Percentiles rank a stretch among this genome's conserved stretches.
phyloP scores from a whole-genome alignment of 2,329 filamentous ascomycete genomes.

The Xylariomycetidae sp. region DNA sequence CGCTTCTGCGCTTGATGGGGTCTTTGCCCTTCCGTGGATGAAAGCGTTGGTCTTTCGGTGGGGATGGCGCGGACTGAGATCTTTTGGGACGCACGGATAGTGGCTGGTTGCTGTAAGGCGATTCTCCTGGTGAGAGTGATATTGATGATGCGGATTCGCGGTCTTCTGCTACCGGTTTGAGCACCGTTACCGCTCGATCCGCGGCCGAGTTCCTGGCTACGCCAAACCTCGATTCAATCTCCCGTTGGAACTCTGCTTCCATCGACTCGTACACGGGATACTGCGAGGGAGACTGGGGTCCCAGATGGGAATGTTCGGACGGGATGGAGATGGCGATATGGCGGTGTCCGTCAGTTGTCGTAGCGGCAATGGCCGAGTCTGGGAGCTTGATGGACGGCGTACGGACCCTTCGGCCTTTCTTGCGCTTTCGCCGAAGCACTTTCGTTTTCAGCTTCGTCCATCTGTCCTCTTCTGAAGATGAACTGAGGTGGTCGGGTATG shows the following conservation, averaged over 20 bases:
- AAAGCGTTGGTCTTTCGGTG: constrained; percentile 13
- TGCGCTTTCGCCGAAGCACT: constrained; percentile 32
- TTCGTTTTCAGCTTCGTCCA: constrained; percentile 39
- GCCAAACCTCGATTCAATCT: constrained; percentile 12
- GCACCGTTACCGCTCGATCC: constrained; percentile 20
- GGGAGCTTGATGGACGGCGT: constrained; percentile 37
- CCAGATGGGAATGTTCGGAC: constrained; percentile 40
- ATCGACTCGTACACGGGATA: constrained; percentile 14
- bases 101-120: constrained; percentile 5
- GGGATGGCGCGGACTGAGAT: constrained; percentile 10
- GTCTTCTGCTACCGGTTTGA: constrained; percentile 31
- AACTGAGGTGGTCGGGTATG: constrained; percentile 26
- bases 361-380: constrained; percentile 50
- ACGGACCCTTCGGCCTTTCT: constrained; percentile 23
- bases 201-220: constrained; percentile 8
- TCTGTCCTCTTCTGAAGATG: constrained; percentile 23
- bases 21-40: neutral
- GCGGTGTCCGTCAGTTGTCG: constrained; percentile 45
- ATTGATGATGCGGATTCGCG: constrained; percentile 24
- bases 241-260: constrained; percentile 12
- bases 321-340: constrained; percentile 59
- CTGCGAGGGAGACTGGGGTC: constrained; percentile 19
- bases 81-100: constrained; percentile 12
- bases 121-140: constrained; percentile 8
- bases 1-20: neutral